These are phyloP conservation scores for Skeletonema grethae DNA, from an alignment of 108 stramenopile species.

Conservation along the genomic window DNA sequence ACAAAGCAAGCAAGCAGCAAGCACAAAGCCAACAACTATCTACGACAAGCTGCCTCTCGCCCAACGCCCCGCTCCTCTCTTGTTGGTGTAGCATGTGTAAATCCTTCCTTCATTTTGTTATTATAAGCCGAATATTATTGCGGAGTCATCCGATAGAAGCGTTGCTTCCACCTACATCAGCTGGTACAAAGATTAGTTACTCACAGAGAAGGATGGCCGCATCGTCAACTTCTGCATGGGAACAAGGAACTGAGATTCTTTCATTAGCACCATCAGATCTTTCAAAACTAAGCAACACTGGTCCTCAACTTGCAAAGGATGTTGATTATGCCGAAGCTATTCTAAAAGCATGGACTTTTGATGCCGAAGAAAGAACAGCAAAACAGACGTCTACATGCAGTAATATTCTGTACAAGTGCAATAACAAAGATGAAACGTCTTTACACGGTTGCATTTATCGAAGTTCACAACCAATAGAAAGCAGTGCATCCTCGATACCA, in stretches of 20 bases:
- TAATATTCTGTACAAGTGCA: slow-evolving; percentile 21
- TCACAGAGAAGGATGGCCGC: not conserved
- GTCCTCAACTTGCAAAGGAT: slow-evolving; percentile 48
- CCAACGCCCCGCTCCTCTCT: not conserved
- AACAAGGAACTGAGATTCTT: not conserved
- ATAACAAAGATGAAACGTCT: slow-evolving; percentile 20
- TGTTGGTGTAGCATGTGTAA: slow-evolving; percentile 1
- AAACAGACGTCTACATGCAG: slow-evolving; percentile 4
- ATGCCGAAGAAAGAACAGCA: slow-evolving; percentile 16
- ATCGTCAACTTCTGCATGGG: not conserved
- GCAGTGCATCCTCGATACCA: slow-evolving; percentile 16
- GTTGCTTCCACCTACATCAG: not conserved
- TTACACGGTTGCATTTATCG: slow-evolving; percentile 58
- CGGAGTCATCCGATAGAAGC: not conserved
- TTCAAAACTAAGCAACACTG: not conserved
- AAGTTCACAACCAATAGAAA: slow-evolving; percentile 2
- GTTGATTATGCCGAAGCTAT: slow-evolving; percentile 44
- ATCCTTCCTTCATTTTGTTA: not conserved
- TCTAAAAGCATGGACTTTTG: slow-evolving; percentile 45
- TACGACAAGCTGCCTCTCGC: not conserved
- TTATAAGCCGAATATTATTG: not conserved
- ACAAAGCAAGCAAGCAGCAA: no score
- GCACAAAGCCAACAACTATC: no score
- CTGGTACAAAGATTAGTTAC: not conserved
- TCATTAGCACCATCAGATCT: slow-evolving; percentile 4